phyloP scores from a whole-genome alignment of 768 basidiomycete genomes.

The Mycena polygramma region DNA sequence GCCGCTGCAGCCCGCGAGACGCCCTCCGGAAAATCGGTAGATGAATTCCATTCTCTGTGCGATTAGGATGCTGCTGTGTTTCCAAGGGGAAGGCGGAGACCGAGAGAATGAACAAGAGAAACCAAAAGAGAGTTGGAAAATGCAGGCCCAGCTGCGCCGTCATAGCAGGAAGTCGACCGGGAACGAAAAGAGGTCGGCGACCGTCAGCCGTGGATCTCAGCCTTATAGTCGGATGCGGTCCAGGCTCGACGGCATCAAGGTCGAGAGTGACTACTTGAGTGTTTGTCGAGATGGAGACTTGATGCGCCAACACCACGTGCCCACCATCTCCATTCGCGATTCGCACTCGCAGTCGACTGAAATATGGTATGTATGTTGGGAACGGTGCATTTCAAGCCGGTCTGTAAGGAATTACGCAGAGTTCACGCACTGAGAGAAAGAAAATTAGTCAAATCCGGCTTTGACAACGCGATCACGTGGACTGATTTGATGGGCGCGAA shows the following conservation, averaged over 20 bases:
- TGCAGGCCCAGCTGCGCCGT: constrained; percentile 39
- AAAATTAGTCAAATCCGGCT: too few species aligned
- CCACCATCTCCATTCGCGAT: not conserved
- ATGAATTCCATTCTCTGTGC: constrained; percentile 52
- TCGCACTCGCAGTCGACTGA: too few species aligned
- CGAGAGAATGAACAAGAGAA: constrained; percentile 16
- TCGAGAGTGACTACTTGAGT: not conserved
- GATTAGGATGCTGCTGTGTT: constrained; percentile 25
- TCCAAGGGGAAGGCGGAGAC: constrained; percentile 27
- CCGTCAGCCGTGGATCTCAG: not conserved
- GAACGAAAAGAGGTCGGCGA: constrained; percentile 9
- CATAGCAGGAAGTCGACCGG: constrained; percentile 35
- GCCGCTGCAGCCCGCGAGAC: constrained; percentile 39
- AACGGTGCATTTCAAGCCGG: too few species aligned
- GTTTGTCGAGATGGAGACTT: constrained; percentile 12
- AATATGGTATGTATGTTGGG: too few species aligned
- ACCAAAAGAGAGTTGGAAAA: constrained; percentile 31
- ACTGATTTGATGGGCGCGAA: too few species aligned
- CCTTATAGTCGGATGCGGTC: not conserved
- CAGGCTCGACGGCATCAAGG: constrained; percentile 19
- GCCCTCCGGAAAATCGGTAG: constrained; percentile 51
- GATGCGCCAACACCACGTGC: not conserved
- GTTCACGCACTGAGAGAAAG: too few species aligned
- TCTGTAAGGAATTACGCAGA: too few species aligned
- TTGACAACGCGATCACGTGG: too few species aligned